Percentiles rank a stretch among this genome's conserved stretches.
phyloP scores from a whole-genome alignment of 2,329 filamentous ascomycete species.

The Penicillium fuscoglaucum region DNA sequence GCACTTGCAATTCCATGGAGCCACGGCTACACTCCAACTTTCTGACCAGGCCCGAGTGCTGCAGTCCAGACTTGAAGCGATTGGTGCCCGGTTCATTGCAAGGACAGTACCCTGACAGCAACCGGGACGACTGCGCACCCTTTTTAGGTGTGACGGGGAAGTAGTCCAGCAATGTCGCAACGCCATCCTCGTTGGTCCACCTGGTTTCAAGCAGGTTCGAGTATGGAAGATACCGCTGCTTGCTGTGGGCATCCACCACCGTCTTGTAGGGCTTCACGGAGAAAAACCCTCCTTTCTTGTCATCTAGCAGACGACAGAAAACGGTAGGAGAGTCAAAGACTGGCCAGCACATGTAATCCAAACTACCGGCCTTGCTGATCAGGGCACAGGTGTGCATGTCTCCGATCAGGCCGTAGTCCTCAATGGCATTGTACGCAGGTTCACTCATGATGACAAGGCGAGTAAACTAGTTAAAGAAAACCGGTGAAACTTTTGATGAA shows the following conservation, averaged over 20 bases:
- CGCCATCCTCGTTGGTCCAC: conserved; percentile 74
- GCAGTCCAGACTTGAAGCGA: conserved; percentile 50
- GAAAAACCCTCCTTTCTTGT: conserved; percentile 72
- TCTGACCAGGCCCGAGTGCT: conserved; percentile 56
- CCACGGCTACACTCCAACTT: conserved; percentile 73
- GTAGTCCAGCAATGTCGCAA: conserved; percentile 72
- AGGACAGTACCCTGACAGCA: conserved; percentile 37
- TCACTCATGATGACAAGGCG: conserved; percentile 15
- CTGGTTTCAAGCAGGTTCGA: conserved; percentile 74
- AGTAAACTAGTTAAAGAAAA: neutral
- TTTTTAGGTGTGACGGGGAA: conserved; percentile 68
- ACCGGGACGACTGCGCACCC: conserved; percentile 39
- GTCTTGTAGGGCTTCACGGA: conserved; percentile 58
- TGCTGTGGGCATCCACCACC: conserved; percentile 59
- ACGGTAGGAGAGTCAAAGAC: conserved; percentile 76
- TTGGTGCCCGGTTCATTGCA: conserved; percentile 46
- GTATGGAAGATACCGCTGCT: conserved; percentile 74
- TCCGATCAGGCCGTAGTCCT: conserved; percentile 77
- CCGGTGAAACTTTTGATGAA: neutral
- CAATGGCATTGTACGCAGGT: conserved; percentile 51
- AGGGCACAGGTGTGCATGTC: conserved; percentile 78
- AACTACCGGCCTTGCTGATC: conserved; percentile 70
- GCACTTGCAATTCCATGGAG: conserved; percentile 63
- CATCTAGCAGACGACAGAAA: conserved; percentile 73
- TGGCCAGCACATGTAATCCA: conserved; percentile 81